phyloP scores from a whole-genome alignment of 768 basidiomycete genomes.

The Pholiota microspora region DNA sequence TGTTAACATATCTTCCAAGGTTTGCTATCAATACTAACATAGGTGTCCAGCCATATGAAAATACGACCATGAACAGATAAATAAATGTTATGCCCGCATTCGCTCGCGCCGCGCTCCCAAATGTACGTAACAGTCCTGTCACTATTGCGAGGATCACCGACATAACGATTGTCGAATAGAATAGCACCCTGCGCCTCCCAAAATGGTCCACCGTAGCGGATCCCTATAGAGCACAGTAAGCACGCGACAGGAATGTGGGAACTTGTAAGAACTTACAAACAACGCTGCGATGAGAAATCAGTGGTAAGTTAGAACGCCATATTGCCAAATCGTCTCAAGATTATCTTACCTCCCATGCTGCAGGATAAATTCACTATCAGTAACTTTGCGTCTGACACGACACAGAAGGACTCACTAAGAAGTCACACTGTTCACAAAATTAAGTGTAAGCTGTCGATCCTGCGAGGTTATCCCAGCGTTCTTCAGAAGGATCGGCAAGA shows the following conservation, averaged over 20 bases:
- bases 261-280: slow-evolving; percentile 22
- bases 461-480: slow-evolving; percentile 19
- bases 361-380: neutral
- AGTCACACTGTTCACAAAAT: slow-evolving; percentile 19
- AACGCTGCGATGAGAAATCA: slow-evolving; percentile 19
- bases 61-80: slow-evolving; percentile 50
- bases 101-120: slow-evolving; percentile 32
- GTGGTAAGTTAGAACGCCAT: neutral
- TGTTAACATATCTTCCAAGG: neutral
- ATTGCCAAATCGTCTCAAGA: neutral
- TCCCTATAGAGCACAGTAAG: slow-evolving; percentile 26
- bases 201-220: slow-evolving; percentile 47
- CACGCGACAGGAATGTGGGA: neutral
- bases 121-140: slow-evolving; percentile 40
- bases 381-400: slow-evolving; percentile 32
- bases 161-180: slow-evolving; percentile 36
- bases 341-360: slow-evolving; percentile 34
- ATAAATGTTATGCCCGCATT: slow-evolving; percentile 54
- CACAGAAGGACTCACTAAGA: slow-evolving; percentile 41
- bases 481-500: slow-evolving; percentile 42
- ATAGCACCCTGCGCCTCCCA: slow-evolving; percentile 44
- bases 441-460: slow-evolving; percentile 17
- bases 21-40: slow-evolving; percentile 32
- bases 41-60: slow-evolving; percentile 55
- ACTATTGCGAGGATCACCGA: slow-evolving; percentile 43